phyloP scores from a whole-genome alignment of 352 stramenopile species.

The Pythium rhizo-oryzae region DNA sequence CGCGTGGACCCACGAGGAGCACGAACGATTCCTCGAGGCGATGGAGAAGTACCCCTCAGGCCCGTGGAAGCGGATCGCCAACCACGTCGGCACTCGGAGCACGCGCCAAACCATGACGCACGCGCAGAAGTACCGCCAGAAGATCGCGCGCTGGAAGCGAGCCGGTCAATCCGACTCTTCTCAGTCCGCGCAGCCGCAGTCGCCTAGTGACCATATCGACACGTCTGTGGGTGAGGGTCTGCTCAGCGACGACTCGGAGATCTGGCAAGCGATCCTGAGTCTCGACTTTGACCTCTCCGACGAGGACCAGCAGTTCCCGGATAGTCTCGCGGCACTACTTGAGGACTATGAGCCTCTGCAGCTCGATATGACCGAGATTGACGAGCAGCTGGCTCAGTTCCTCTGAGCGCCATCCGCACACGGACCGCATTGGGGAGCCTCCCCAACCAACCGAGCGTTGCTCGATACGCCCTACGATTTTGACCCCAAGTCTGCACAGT shows the following conservation, averaged over 20 bases:
- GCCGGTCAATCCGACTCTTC: constrained; percentile 23
- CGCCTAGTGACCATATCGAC: neutral
- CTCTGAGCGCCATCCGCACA: neutral
- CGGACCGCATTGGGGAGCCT: too few species aligned
- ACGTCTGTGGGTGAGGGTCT: neutral
- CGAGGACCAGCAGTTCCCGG: constrained; percentile 6
- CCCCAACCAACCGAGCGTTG: neutral
- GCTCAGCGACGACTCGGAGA: neutral
- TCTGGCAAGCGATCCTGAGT: neutral
- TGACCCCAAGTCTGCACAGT: neutral
- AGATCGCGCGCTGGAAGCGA: constrained; percentile 53
- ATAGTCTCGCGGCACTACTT: neutral
- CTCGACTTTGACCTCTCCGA: constrained; percentile 1
- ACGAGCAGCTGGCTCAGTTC: neutral
- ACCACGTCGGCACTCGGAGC: constrained; percentile 74
- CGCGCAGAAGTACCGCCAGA: constrained; percentile 84
- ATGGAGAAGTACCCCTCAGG: constrained; percentile 65
- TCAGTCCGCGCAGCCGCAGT: neutral
- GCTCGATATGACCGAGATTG: neutral
- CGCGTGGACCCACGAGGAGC: constrained; percentile 32
- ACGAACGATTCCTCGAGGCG: constrained; percentile 59
- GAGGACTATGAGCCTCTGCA: constrained; percentile 8
- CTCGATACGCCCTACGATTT: neutral
- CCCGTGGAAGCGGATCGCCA: constrained; percentile 67
- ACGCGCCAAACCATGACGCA: constrained; percentile 94